These are phyloP conservation scores for Verticillium zaregamsianum DNA, from an alignment of 2,329 filamentous ascomycete species.

Conservation along the genomic window DNA sequence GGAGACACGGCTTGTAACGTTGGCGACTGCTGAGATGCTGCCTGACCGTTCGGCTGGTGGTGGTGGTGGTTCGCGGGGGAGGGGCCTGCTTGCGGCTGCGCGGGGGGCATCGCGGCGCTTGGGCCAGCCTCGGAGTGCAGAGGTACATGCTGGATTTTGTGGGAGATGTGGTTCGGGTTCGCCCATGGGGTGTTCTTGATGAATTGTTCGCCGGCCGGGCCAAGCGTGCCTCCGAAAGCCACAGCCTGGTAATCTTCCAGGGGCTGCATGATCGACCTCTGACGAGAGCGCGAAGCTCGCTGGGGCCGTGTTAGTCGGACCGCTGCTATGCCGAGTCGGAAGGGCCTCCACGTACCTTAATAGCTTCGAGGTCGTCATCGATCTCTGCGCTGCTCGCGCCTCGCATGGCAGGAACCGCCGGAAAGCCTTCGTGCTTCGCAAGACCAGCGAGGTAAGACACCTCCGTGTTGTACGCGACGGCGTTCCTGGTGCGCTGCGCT, in stretches of 20 bases:
- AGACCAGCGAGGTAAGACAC: constrained; percentile 87
- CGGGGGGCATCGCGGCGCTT: constrained; percentile 9
- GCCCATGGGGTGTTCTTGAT: constrained; percentile 90
- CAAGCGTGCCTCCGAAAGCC: constrained; percentile 43
- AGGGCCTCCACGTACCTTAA: constrained; percentile 57
- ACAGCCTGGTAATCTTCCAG: constrained; percentile 42
- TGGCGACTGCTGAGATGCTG: constrained; percentile 2
- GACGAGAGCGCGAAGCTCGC: not conserved
- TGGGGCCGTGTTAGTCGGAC: not conserved
- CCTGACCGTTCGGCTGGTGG: constrained; percentile 7
- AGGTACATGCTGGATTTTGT: constrained; percentile 43
- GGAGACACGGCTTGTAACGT: constrained; percentile 2
- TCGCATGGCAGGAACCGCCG: constrained; percentile 81
- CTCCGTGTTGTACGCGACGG: constrained; percentile 90
- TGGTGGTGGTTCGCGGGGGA: not conserved
- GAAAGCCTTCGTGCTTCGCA: constrained; percentile 94
- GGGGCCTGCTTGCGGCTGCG: constrained; percentile 4
- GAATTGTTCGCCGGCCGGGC: constrained; percentile 78
- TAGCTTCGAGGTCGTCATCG: constrained; percentile 83
- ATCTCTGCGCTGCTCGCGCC: constrained; percentile 69
- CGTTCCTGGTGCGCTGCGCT: constrained; percentile 75
- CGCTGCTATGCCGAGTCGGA: not conserved
- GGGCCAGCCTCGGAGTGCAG: constrained; percentile 13
- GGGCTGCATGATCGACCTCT: constrained; percentile 25
- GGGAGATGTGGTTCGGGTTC: constrained; percentile 76